Evolutionary conservation across 495 filamentous ascomycete genomes (phyloP), one percentile per base, ranked within the genome.

Genomic region (Aspergillus asperescens): DNA sequence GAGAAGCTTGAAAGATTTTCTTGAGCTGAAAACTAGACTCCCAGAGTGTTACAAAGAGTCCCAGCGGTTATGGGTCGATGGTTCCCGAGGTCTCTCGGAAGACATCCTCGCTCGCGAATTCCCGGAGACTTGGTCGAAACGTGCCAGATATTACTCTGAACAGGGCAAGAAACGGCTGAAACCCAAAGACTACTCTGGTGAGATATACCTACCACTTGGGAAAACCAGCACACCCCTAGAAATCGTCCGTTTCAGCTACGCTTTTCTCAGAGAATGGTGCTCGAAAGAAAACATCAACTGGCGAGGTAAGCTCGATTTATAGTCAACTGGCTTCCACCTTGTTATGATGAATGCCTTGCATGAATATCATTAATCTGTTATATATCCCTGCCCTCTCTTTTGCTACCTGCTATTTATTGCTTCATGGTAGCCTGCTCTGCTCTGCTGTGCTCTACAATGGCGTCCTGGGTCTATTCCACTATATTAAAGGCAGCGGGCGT

Each of bases 261-360:
- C 66, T 20, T 52, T 78, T 23, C 56, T 79, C 38, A 66, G 61
- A 23, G 77, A 79, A 49, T 78, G 73, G 70, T 75, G 74, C 34
- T 47, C 43, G 22, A 71, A 68, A 23, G 69, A 78, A 61, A 62
- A 60, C 3, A 63, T 78, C 15, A 62, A 71, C 0, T 77, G 74
- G 69, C 60, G 65, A 37, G 63, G 65, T 16, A 66, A 64, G 19
- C 63, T 72, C 44, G 58, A 55, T 48, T 48, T 74, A 48, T 68
- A 56, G 31, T 18, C 5, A 7, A 18, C 23, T 20, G 8, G 7
- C 24, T 18, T 31, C 22, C 23, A 28, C 10, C 24, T 29, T 13
- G 37, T 19, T 18, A 5, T 9, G 41, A 32, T 45, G 12, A 46
- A 15, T 48, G 23, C 20, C 7, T 15, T 35, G 32, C 51, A 46